These are phyloP conservation scores for Fistulifera pelliculosa DNA, from an alignment of 108 stramenopile species.

Conservation along the genomic window DNA sequence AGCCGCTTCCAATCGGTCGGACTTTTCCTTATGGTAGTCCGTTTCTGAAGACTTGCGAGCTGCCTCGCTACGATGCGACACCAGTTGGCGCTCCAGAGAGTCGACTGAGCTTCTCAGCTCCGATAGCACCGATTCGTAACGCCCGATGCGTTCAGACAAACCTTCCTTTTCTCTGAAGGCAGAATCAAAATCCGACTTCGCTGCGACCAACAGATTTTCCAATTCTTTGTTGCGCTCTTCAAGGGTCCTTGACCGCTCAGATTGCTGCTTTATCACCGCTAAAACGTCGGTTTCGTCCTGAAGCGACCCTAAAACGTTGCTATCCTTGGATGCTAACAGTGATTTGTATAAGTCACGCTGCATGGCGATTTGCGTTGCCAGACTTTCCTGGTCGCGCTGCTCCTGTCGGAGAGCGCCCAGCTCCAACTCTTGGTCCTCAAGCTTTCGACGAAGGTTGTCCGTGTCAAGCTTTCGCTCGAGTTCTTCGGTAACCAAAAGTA, in stretches of 20 bases:
- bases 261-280: slow-evolving; percentile 31
- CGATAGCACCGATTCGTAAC: slow-evolving; percentile 44
- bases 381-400: slow-evolving; percentile 54
- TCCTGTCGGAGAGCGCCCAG: slow-evolving; percentile 51
- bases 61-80: slow-evolving; percentile 36
- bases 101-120: slow-evolving; percentile 54
- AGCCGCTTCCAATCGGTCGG: slow-evolving; percentile 41
- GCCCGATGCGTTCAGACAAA: slow-evolving; percentile 44
- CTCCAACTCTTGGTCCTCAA: slow-evolving; percentile 46
- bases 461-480: slow-evolving; percentile 42
- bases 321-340: slow-evolving; percentile 55
- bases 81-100: slow-evolving; percentile 37
- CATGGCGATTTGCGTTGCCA: slow-evolving; percentile 71
- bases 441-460: slow-evolving; percentile 35
- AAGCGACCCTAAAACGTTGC: slow-evolving; percentile 16
- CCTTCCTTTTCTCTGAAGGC: slow-evolving; percentile 35
- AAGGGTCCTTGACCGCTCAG: slow-evolving; percentile 35
- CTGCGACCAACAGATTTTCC: slow-evolving; percentile 28
- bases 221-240: slow-evolving; percentile 40
- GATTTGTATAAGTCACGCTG: slow-evolving; percentile 83
- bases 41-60: slow-evolving; percentile 58
- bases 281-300: slow-evolving; percentile 24
- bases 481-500: slow-evolving; percentile 41
- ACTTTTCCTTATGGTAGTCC: slow-evolving; percentile 47
- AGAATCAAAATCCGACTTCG: slow-evolving; percentile 7